Conservation (phyloP, 1,284 basidiomycete species). For the Ceratobasidium sp. region DNA sequence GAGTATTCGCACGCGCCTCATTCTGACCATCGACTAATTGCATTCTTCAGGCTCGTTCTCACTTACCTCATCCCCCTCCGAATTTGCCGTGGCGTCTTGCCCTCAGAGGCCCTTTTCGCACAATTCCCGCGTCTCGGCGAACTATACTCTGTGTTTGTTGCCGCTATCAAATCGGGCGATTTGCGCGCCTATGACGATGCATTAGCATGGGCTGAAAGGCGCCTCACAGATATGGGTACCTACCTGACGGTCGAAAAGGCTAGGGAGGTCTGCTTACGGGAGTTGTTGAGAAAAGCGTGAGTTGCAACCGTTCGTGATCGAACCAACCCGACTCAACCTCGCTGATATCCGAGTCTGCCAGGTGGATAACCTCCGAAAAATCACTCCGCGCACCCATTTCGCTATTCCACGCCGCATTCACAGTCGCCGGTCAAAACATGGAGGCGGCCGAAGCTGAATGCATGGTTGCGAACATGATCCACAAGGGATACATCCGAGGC, state of each 20-base stretch:
- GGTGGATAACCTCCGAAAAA: slow-evolving; percentile 79
- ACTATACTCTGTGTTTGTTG: slow-evolving; percentile 81
- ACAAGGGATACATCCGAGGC: slow-evolving; percentile 88
- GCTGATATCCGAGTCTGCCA: slow-evolving; percentile 50
- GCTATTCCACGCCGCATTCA: slow-evolving; percentile 75
- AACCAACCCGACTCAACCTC: neutral
- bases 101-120: slow-evolving; percentile 68
- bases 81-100: slow-evolving; percentile 84
- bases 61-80: slow-evolving; percentile 89
- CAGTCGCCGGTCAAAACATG: slow-evolving; percentile 64
- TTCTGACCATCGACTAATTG: slow-evolving; percentile 15
- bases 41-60: slow-evolving; percentile 73
- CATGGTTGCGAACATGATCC: slow-evolving; percentile 91
- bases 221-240: slow-evolving; percentile 81
- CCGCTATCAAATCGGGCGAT: slow-evolving; percentile 78
- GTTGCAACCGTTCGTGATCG: slow-evolving; percentile 50
- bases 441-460: slow-evolving; percentile 87
- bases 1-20: slow-evolving; percentile 49
- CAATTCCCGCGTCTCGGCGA: slow-evolving; percentile 75
- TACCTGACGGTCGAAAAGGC: slow-evolving; percentile 88
- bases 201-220: slow-evolving; percentile 69
- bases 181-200: slow-evolving; percentile 80
- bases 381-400: slow-evolving; percentile 76
- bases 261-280: slow-evolving; percentile 83
- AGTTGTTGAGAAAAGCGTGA: slow-evolving; percentile 85